These are phyloP conservation scores for Entomortierella lignicola DNA, from an alignment of 192 early-diverging fungal genomes.

Conservation along the genomic window DNA sequence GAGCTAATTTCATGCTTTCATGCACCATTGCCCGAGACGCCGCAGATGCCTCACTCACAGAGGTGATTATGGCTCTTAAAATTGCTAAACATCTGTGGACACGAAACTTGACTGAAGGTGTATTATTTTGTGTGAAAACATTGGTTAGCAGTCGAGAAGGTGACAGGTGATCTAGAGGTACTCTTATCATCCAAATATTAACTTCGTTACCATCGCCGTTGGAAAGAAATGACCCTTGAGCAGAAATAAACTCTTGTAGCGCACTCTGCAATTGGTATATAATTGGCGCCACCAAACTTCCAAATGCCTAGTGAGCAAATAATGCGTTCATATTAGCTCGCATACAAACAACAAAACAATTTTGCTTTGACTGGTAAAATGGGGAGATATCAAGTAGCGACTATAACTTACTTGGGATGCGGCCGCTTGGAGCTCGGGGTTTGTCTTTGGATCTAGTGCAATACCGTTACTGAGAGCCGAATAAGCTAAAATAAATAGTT, in stretches of 20 bases:
- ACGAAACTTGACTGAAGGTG: constrained; percentile 26
- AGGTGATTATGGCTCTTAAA: constrained; percentile 14
- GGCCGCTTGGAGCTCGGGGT: constrained; percentile 19
- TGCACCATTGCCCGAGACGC: constrained; percentile 24
- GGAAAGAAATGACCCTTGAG: constrained; percentile 4
- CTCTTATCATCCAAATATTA: background rate
- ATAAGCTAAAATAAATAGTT: constrained; percentile 29
- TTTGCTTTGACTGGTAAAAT: too few species aligned
- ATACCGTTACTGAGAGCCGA: constrained; percentile 32
- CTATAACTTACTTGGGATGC: background rate
- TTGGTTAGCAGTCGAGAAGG: too few species aligned
- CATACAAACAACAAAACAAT: too few species aligned
- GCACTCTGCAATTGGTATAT: constrained; percentile 35
- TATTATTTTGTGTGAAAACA: too few species aligned
- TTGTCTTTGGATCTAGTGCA: constrained; percentile 17
- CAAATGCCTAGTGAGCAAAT: constrained; percentile 31
- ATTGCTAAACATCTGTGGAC: constrained; percentile 29
- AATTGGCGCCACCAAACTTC: constrained; percentile 19
- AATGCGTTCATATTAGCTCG: too few species aligned
- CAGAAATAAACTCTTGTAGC: constrained; percentile 27
- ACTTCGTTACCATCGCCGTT: constrained; percentile 14
- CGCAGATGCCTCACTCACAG: constrained; percentile 23
- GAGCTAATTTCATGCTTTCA: constrained; percentile 24
- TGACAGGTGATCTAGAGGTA: background rate
- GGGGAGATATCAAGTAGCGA: background rate